A percentile compares a stretch with the other conserved stretches of the same genome.
Evolutionary conservation across 192 early-diverging fungal genomes (phyloP).

Genomic region (Pilaira anomala): DNA sequence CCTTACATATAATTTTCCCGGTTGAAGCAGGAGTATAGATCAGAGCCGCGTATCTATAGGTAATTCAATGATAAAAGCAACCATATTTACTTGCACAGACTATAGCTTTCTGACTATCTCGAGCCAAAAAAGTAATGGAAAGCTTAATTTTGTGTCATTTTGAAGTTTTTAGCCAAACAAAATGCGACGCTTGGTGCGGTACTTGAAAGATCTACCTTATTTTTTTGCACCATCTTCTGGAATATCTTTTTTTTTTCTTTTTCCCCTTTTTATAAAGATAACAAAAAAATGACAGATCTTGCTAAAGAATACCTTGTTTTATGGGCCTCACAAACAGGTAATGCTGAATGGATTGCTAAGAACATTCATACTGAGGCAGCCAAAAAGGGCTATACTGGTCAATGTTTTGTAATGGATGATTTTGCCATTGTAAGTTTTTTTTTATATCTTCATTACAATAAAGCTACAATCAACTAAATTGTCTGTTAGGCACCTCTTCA

Average conservation of each 20-base stretch:
- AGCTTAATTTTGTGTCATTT: too few relatives aligned
- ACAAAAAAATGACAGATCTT: neutral
- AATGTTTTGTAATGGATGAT: conserved; percentile 70
- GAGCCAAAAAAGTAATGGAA: too few relatives aligned
- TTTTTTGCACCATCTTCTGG: neutral
- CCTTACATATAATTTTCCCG: too few relatives aligned
- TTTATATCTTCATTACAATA: too few relatives aligned
- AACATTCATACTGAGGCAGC: conserved; percentile 75
- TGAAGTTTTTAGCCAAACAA: too few relatives aligned
- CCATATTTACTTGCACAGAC: too few relatives aligned
- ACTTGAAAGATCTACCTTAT: neutral
- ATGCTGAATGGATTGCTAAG: conserved; percentile 90
- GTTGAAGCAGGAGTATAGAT: too few relatives aligned
- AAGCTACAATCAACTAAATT: neutral
- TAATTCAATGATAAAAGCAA: too few relatives aligned
- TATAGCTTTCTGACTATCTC: too few relatives aligned
- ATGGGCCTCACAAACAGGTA: conserved; percentile 93
- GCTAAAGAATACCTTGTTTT: conserved; percentile 47
- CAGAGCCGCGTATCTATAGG: too few relatives aligned
- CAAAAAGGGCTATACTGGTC: conserved; percentile 63
- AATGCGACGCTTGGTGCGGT: neutral
- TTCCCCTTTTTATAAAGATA: too few relatives aligned
- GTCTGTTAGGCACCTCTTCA: neutral
- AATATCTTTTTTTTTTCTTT: neutral
- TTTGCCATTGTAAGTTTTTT: conserved; percentile 53